phyloP scores from a whole-genome alignment of 768 basidiomycete species.

The Tylopilus vinaceipallidus region DNA sequence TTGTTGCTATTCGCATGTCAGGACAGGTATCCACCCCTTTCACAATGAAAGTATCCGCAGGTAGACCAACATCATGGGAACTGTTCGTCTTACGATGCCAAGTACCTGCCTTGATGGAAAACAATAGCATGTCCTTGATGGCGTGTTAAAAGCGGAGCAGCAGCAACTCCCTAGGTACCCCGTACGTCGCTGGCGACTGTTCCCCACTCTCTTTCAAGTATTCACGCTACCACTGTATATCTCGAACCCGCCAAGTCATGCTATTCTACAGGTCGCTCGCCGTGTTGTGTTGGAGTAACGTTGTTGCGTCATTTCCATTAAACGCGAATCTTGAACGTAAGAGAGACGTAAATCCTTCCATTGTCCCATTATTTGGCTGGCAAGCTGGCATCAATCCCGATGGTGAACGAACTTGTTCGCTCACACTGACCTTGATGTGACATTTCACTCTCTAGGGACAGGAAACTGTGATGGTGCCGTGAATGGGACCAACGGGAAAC shows the following conservation, averaged over 20 bases:
- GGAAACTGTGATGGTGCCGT: constrained; percentile 71
- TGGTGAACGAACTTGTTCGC: constrained; percentile 36
- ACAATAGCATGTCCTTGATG: constrained; percentile 8
- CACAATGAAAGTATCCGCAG: neutral
- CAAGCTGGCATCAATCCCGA: constrained; percentile 57
- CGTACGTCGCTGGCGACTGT: constrained; percentile 20
- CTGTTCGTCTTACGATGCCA: neutral
- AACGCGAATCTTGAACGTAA: constrained; percentile 12
- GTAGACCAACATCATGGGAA: too few relatives aligned
- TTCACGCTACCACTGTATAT: neutral
- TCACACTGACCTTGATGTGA: neutral
- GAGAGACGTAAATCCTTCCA: constrained; percentile 49
- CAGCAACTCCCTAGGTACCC: neutral
- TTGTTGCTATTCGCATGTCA: too few relatives aligned
- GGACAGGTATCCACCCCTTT: neutral
- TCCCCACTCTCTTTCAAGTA: constrained; percentile 1
- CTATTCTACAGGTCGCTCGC: constrained; percentile 8
- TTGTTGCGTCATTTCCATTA: constrained; percentile 17
- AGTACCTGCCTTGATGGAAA: constrained; percentile 14
- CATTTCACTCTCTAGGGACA: constrained; percentile 36
- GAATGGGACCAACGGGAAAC: constrained; percentile 51
- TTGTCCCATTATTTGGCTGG: constrained; percentile 63
- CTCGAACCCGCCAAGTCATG: constrained; percentile 11
- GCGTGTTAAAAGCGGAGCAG: constrained; percentile 1
- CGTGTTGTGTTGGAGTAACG: constrained; percentile 8